Conservation (phyloP, 2,329 filamentous ascomycete genomes). For the Chaetomium globosum region DNA sequence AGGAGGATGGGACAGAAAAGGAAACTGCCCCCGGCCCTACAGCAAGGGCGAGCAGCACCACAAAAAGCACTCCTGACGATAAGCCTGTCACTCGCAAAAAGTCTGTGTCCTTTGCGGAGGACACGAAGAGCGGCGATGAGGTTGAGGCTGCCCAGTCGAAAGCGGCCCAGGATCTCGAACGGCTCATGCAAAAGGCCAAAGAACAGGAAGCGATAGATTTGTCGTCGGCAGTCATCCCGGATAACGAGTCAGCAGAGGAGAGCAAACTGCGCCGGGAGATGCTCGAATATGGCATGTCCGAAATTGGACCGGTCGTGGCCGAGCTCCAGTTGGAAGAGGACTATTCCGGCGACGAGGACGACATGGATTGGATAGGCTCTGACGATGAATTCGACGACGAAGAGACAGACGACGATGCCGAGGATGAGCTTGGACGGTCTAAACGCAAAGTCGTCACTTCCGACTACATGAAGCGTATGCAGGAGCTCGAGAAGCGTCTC, state of each 20-base stretch:
- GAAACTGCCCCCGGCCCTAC: neutral
- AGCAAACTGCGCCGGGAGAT: conserved; percentile 81
- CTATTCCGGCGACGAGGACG: conserved; percentile 56
- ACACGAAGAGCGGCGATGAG: conserved; percentile 55
- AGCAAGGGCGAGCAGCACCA: conserved; percentile 1
- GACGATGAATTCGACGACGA: conserved; percentile 52
- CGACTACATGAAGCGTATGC: conserved; percentile 80
- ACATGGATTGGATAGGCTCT: conserved; percentile 58
- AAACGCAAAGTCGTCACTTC: conserved; percentile 68
- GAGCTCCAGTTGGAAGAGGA: conserved; percentile 82
- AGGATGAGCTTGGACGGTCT: conserved; percentile 76
- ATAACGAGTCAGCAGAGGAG: conserved; percentile 78
- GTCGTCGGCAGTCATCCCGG: conserved; percentile 63
- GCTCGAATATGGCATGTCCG: conserved; percentile 84
- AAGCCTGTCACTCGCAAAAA: conserved; percentile 49
- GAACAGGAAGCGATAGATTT: conserved; percentile 55
- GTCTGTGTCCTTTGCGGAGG: conserved; percentile 64
- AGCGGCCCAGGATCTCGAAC: conserved; percentile 54
- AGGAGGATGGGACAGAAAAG: neutral
- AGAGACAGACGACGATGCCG: conserved; percentile 63
- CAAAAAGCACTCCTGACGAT: neutral
- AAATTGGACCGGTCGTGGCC: conserved; percentile 89
- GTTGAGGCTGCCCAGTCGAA: conserved; percentile 42
- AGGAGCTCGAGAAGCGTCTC: conserved; percentile 77
- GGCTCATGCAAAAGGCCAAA: conserved; percentile 60